Base-by-base conservation (phyloP, 2,329 filamentous ascomycete species). In the Diaporthe nobilis region DNA sequence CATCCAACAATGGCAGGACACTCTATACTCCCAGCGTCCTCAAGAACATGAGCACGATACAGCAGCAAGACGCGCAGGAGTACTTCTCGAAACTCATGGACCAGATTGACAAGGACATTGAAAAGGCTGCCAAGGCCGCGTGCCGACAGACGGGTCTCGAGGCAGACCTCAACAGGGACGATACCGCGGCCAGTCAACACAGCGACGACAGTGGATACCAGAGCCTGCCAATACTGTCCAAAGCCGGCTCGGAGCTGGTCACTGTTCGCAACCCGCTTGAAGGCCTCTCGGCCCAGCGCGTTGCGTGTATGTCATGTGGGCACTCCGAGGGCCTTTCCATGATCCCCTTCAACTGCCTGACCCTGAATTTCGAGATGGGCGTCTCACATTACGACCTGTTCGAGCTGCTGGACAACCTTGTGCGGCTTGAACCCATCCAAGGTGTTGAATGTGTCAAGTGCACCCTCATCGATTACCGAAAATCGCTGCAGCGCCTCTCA, bases 11-110 rank as follows among this genome's bases (percentile, higher is more conserved):
- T 77, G 95, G 95, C 10, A 90, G 89, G 80, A 93, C 92, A 28
- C 87, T 98, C 20, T 98, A 95, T 95, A 95, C 95, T 9, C 94
- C 95, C 0, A 86, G 90, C 0, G 91, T 93, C 73, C 86, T 98
- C 61, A 98, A 98, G 84, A 96, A 93, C 13, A 97, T 98, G 93
- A 96, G 93, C 83, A 98, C 94, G 42, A 98, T 94, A 91, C 94
- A 97, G 79, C 97, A 98, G 82, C 97, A 99, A 84, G 97, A 99
- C 85, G 97, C 97, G 7, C 97, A 98, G 82, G 97, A 99, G 83
- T 99, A 98, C 83, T 98, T 94, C 80, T 96, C 95, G 22, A 97
- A 96, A 81, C 89, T 99, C 20, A 84, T 98, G 65, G 95, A 96
- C 79, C 93, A 96, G 79, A 87, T 98, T 39, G 95, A 98, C 80